A percentile compares a stretch with the other conserved stretches of the same genome.
These are phyloP conservation scores for Plasmodium cynomolgi DNA, from an alignment of 169 alveolate genomes.

Conservation along the genomic window DNA sequence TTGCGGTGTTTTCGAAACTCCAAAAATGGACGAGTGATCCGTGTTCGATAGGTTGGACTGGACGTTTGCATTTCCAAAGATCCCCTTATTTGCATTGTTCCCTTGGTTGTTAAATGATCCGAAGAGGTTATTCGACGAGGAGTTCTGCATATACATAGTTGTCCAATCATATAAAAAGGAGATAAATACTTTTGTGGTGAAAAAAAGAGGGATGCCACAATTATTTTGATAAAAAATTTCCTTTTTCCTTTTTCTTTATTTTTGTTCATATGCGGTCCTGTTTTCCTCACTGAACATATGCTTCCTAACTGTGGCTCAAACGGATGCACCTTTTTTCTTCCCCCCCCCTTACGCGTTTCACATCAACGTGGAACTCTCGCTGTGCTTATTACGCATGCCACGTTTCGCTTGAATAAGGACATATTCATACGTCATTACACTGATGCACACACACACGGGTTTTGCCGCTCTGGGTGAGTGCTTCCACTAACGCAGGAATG, in stretches of 20 bases:
- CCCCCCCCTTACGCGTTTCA: neutral
- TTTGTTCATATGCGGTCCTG: neutral
- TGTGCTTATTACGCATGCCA: neutral
- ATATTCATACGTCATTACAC: neutral
- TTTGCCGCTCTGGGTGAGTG: neutral
- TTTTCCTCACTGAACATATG: neutral
- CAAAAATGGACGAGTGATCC: conserved; percentile 45
- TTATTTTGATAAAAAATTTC: neutral
- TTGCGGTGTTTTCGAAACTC: conserved; percentile 51
- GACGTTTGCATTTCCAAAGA: conserved; percentile 43
- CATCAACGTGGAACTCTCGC: neutral
- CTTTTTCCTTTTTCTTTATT: neutral
- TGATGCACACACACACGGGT: neutral
- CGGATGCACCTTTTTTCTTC: neutral
- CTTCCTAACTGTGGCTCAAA: neutral
- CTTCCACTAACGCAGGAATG: neutral
- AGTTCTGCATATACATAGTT: conserved; percentile 68
- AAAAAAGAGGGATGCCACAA: neutral
- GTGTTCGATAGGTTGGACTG: conserved; percentile 32
- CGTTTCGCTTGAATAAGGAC: neutral
- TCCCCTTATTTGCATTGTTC: conserved; percentile 49
- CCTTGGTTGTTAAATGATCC: conserved; percentile 66
- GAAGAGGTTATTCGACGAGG: conserved; percentile 56
- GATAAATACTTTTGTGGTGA: neutral
- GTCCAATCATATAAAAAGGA: neutral